phyloP scores from a whole-genome alignment of 148 eudicot genomes.

The Rhododendron kiyosumense region DNA sequence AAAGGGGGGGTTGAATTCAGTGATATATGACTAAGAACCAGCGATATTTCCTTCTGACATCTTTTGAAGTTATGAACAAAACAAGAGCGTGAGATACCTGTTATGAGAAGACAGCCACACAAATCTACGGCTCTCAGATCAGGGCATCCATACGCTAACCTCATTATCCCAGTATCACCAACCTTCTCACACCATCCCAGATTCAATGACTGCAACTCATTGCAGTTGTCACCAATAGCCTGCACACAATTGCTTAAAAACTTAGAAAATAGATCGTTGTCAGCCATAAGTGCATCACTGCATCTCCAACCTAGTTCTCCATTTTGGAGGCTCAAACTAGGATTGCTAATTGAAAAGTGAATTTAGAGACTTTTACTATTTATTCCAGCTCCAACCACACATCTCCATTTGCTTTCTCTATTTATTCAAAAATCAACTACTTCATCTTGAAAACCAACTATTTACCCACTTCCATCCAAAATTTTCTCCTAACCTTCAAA shows the following conservation, averaged over 20 bases:
- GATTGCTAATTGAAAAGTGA: background rate
- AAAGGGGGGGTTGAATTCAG: background rate
- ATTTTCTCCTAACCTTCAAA: background rate
- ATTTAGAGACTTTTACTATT: background rate
- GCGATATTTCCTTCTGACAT: background rate
- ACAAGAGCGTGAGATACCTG: conserved; percentile 45
- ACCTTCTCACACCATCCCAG: conserved; percentile 96
- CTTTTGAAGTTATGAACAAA: background rate
- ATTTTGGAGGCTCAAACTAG: background rate
- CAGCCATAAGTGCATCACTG: background rate
- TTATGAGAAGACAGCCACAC: conserved; percentile 92
- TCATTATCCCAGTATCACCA: conserved; percentile 76
- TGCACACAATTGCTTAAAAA: conserved; percentile 22
- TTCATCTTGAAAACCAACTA: background rate
- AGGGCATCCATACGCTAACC: conserved; percentile 90
- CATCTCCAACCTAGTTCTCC: background rate
- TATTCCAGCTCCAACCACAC: background rate
- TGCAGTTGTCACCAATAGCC: conserved; percentile 87
- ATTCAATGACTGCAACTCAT: conserved; percentile 63
- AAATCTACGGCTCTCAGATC: conserved; percentile 80
- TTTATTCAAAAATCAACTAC: background rate
- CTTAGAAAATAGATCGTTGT: background rate
- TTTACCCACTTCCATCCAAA: background rate
- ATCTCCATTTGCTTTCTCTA: background rate
- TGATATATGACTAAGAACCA: too few relatives aligned